Percentiles rank a stretch among this genome's conserved stretches.
These are phyloP conservation scores for Trichosanthes cucumerina DNA, from an alignment of 306 rosid species.

Conservation along the genomic window DNA sequence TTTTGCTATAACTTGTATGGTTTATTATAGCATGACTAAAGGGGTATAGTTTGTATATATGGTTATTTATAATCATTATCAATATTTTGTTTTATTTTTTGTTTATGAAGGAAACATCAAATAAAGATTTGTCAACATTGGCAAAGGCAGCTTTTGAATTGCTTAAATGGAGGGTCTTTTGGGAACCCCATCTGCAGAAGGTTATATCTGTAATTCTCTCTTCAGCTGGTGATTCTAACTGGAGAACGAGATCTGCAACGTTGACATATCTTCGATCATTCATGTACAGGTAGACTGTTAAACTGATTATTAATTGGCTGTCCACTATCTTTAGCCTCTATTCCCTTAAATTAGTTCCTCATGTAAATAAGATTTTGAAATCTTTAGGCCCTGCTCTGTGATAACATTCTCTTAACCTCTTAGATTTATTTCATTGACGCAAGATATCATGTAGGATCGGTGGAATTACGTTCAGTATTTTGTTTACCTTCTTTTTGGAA, in stretches of 20 bases:
- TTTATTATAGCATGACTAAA: background rate
- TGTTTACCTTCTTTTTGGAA: constrained; percentile 3
- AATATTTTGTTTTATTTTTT: background rate
- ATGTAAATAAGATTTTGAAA: background rate
- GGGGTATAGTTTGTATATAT: background rate
- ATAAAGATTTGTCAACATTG: constrained; percentile 87
- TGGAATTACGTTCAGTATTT: background rate
- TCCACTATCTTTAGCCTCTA: background rate
- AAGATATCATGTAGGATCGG: background rate
- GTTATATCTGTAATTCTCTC: constrained; percentile 71
- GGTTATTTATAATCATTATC: background rate
- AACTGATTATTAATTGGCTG: background rate
- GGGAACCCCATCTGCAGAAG: constrained; percentile 77
- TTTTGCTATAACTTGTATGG: background rate
- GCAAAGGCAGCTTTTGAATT: constrained; percentile 87
- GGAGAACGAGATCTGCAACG: constrained; percentile 93
- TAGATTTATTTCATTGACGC: background rate
- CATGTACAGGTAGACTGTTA: constrained; percentile 71
- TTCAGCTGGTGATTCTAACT: constrained; percentile 79
- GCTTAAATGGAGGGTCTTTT: constrained; percentile 84
- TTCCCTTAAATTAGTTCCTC: background rate
- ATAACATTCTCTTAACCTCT: background rate
- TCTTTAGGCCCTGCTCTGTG: background rate
- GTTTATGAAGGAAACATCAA: constrained; percentile 80
- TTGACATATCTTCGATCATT: constrained; percentile 84